Base-by-base conservation (phyloP, 192 early-diverging fungal genomes). In the Mortierella hygrophila region DNA sequence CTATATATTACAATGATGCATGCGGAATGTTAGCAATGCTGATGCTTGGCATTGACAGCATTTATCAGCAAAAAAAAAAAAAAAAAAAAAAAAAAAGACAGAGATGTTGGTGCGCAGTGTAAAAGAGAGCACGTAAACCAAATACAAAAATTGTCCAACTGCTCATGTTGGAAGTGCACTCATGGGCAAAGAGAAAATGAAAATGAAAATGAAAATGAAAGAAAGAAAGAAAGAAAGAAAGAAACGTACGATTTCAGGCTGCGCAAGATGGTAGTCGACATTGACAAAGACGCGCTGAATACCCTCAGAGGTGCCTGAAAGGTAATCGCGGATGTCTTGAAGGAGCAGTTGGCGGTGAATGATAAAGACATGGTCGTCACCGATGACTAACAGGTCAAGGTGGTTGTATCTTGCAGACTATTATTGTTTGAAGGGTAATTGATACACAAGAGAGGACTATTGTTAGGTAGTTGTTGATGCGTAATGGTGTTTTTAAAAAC, bases 221-320 rank as follows among this genome's bases (percentile, higher is more conserved):
- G 10, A 29, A 75, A 63, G 16, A 3, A 35, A 49, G 20, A n/a
- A 41, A 54, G 20, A 10, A 54, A 40, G 10, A 29, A 75, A 63
- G 16, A 3, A 47, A 60, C 81, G 20, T 81, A 86, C 84, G 47
- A 86, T 73, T 76, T 86, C 84, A 37, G 84, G 84, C 47, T 86
- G 69, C 10, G 70, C 26, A 41, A 86, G 76, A 15, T 68, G 84
- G 32, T 86, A 78, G 38, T 86, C 84, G 29, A 86, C 84, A 60
- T 86, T 86, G n/a, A 86, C 79, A 78, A 86, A 86, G 60, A 86
- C 84, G 10, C 84, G 44, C 3, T 81, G 79, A 7, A 86, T 72
- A 10, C 84, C 84, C 1, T 70, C 40, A 21, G 55, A 23, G 2
- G 84, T 78, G 2, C 75, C 75, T 7, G 78, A 70, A 47, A 86